These are phyloP conservation scores for Hypoxylon sp. DNA, from an alignment of 2,329 filamentous ascomycete genomes.

Conservation along the genomic window DNA sequence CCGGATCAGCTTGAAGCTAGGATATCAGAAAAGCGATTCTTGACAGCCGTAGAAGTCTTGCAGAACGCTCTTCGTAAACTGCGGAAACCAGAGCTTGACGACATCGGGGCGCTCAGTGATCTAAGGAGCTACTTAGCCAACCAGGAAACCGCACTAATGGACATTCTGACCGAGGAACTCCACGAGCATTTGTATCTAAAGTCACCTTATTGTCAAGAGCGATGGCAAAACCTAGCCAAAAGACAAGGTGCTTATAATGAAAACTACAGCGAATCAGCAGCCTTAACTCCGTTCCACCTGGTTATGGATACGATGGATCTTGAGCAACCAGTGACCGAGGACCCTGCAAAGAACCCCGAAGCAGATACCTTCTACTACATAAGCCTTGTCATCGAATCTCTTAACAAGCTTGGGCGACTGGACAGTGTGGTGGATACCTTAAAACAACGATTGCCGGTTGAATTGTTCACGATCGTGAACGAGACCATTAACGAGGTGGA, in stretches of 20 bases:
- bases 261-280: slow-evolving; percentile 55
- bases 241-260: slow-evolving; percentile 65
- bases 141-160: slow-evolving; percentile 89
- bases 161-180: slow-evolving; percentile 95
- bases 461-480: slow-evolving; percentile 92
- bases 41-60: slow-evolving; percentile 90
- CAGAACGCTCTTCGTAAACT: slow-evolving; percentile 87
- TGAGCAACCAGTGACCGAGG: slow-evolving; percentile 74
- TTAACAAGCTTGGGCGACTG: slow-evolving; percentile 88
- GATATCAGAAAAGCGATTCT: slow-evolving; percentile 95
- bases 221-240: slow-evolving; percentile 86
- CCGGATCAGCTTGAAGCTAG: slow-evolving; percentile 92
- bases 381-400: slow-evolving; percentile 82
- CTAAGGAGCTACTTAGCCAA: slow-evolving; percentile 88
- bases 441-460: slow-evolving; percentile 91
- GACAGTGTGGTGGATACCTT: slow-evolving; percentile 89
- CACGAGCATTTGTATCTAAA: slow-evolving; percentile 98
- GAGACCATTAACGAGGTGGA: slow-evolving; percentile 95
- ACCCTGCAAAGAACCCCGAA: slow-evolving; percentile 92
- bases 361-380: slow-evolving; percentile 96
- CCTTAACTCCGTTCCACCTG: slow-evolving; percentile 63
- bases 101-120: slow-evolving; percentile 88
- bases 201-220: slow-evolving; percentile 94
- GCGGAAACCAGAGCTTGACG: slow-evolving; percentile 86
- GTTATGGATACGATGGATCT: slow-evolving; percentile 69